Evolutionary conservation across 2,329 filamentous ascomycete genomes (phyloP).

Genomic region (Aspergillus neoniger): DNA sequence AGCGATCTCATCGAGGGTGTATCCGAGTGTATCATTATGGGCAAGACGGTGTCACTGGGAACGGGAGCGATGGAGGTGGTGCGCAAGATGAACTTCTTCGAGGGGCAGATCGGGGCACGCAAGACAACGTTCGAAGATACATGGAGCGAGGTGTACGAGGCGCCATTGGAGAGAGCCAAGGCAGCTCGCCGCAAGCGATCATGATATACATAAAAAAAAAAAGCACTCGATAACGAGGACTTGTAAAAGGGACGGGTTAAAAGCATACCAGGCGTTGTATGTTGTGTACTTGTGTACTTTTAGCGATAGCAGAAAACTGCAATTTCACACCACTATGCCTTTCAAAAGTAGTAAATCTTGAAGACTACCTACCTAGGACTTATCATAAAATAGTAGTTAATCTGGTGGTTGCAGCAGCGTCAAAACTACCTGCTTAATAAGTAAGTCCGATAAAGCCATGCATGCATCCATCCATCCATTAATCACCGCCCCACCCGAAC

Average conservation of each 20-base stretch:
- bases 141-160: constrained; percentile 33
- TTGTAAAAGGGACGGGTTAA: constrained; percentile 11
- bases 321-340: background rate
- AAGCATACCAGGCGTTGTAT: constrained; percentile 9
- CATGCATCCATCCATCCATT: background rate
- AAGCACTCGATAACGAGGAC: too few species aligned
- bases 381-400: too few species aligned
- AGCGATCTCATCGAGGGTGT: constrained; percentile 91
- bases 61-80: constrained; percentile 93
- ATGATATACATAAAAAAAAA: background rate
- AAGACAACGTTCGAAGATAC: constrained; percentile 68
- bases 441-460: background rate
- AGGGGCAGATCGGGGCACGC: constrained; percentile 59
- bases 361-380: too few species aligned
- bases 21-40: constrained; percentile 96
- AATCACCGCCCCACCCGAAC: background rate
- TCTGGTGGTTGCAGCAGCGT: too few species aligned
- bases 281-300: background rate
- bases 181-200: constrained; percentile 9
- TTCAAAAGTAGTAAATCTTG: too few species aligned
- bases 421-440: background rate
- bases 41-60: constrained; percentile 87
- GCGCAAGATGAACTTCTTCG: constrained; percentile 68
- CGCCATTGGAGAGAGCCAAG: constrained; percentile 14
- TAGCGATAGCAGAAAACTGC: background rate